These are phyloP conservation scores for Penicillium sp. DNA, from an alignment of 2,329 filamentous ascomycete genomes.

Conservation along the genomic window DNA sequence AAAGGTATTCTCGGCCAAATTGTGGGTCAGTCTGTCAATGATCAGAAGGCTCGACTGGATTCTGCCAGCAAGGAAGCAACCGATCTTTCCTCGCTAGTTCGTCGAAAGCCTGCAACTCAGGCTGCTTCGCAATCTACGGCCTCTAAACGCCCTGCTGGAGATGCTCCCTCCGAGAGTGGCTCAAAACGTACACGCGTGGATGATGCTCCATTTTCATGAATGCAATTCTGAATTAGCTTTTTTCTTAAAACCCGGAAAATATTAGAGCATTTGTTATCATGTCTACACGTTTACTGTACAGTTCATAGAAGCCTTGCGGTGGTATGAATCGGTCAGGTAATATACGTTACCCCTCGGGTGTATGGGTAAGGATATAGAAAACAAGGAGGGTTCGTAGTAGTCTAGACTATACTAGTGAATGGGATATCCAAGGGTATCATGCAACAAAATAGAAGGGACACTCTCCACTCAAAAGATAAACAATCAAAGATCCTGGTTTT, in stretches of 20 bases:
- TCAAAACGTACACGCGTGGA: slow-evolving; percentile 29
- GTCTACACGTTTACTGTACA: background rate
- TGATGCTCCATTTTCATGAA: slow-evolving; percentile 4
- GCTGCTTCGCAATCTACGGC: slow-evolving; percentile 11
- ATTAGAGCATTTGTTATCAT: background rate
- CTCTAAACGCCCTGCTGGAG: slow-evolving; percentile 31
- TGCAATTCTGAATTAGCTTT: background rate
- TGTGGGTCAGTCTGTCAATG: slow-evolving; percentile 54
- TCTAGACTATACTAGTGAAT: no score
- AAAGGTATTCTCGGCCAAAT: slow-evolving; percentile 60
- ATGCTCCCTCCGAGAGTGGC: slow-evolving; percentile 17
- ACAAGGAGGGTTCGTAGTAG: no score
- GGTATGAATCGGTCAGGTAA: no score
- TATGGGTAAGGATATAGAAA: no score
- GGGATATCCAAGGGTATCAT: no score
- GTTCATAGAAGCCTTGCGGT: no score
- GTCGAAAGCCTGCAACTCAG: slow-evolving; percentile 47
- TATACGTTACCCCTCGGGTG: no score
- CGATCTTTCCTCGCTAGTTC: slow-evolving; percentile 60
- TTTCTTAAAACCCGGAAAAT: background rate
- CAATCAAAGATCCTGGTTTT: background rate
- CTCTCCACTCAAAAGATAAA: background rate
- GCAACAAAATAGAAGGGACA: background rate
- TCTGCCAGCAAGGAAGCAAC: slow-evolving; percentile 58
- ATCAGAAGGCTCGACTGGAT: slow-evolving; percentile 55